A percentile compares a stretch with the other conserved stretches of the same genome.
Evolutionary conservation across 495 filamentous ascomycete genomes (phyloP).

Genomic region (Neurospora sp.): DNA sequence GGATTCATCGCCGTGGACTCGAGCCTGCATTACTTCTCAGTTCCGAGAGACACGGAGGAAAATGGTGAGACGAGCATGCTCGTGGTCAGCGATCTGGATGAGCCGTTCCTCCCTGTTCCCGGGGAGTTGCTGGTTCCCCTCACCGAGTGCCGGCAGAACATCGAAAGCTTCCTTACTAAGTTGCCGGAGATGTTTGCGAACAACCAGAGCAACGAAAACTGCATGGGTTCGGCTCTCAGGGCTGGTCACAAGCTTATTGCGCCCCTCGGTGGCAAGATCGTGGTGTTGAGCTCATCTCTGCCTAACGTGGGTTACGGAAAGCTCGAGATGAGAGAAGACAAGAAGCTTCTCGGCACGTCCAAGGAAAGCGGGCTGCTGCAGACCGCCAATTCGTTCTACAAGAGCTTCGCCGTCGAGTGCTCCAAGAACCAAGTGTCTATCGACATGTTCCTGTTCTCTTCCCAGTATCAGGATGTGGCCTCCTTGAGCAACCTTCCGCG

Average conservation of each 20-base stretch:
- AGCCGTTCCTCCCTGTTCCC: constrained; percentile 92
- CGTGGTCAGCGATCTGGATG: constrained; percentile 90
- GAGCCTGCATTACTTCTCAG: constrained; percentile 88
- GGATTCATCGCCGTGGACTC: constrained; percentile 96
- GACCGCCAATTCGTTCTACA: constrained; percentile 92
- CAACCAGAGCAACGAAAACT: constrained; percentile 73
- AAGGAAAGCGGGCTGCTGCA: constrained; percentile 83
- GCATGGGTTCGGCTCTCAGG: constrained; percentile 85
- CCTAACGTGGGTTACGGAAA: constrained; percentile 89
- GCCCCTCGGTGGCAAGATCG: constrained; percentile 86
- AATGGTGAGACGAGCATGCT: constrained; percentile 79
- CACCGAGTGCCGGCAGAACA: constrained; percentile 77
- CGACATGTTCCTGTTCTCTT: constrained; percentile 98
- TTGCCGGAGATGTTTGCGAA: constrained; percentile 95
- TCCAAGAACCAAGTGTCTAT: constrained; percentile 98
- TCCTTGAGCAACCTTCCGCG: constrained; percentile 87
- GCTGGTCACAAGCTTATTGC: constrained; percentile 93
- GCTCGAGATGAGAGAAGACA: constrained; percentile 90
- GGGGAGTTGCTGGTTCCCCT: constrained; percentile 87
- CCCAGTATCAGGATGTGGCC: constrained; percentile 94
- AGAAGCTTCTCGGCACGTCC: constrained; percentile 87
- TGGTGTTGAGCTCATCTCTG: constrained; percentile 76
- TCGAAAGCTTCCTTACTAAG: constrained; percentile 83
- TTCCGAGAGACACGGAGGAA: constrained; percentile 78
- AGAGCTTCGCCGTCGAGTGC: constrained; percentile 97